A percentile compares a stretch with the other conserved stretches of the same genome.
phyloP scores from a whole-genome alignment of 164 flowering plant species.

The Vitis riparia region DNA sequence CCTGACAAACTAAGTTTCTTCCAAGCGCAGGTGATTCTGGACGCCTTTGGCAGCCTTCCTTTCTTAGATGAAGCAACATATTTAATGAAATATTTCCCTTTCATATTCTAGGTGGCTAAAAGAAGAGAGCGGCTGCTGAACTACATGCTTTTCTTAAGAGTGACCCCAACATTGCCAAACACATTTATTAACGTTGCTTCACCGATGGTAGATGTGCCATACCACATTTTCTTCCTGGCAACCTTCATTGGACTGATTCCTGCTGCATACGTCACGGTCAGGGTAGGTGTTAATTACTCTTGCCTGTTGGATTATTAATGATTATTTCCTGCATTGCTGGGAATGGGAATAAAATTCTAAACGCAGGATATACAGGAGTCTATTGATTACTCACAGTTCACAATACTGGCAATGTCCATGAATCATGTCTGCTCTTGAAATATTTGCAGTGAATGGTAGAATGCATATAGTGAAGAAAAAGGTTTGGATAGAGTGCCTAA shows the following conservation, averaged over 20 bases:
- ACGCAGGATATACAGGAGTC: too few species aligned
- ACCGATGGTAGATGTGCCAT: slow-evolving; percentile 93
- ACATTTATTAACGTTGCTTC: slow-evolving; percentile 95
- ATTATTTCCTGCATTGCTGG: too few species aligned
- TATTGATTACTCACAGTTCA: too few species aligned
- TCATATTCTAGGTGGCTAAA: slow-evolving; percentile 66
- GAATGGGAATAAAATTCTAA: too few species aligned
- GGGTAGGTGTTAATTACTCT: slow-evolving; percentile 43
- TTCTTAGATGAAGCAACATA: background rate
- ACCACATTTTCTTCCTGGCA: slow-evolving; percentile 79
- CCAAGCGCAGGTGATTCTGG: slow-evolving; percentile 69
- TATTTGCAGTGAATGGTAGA: too few species aligned
- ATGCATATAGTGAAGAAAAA: too few species aligned
- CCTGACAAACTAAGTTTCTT: slow-evolving; percentile 85
- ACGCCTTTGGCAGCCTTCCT: background rate
- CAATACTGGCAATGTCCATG: too few species aligned
- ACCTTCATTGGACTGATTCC: slow-evolving; percentile 90
- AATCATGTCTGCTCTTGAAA: too few species aligned
- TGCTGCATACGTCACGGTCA: slow-evolving; percentile 92
- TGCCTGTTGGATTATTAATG: too few species aligned
- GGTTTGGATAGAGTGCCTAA: too few species aligned
- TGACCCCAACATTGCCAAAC: slow-evolving; percentile 95
- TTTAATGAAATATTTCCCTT: slow-evolving; percentile 1
- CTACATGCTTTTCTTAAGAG: slow-evolving; percentile 94
- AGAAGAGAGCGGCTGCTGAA: slow-evolving; percentile 71